Conservation (phyloP, 2,329 filamentous ascomycete species). For the Venturiaceae sp. region DNA sequence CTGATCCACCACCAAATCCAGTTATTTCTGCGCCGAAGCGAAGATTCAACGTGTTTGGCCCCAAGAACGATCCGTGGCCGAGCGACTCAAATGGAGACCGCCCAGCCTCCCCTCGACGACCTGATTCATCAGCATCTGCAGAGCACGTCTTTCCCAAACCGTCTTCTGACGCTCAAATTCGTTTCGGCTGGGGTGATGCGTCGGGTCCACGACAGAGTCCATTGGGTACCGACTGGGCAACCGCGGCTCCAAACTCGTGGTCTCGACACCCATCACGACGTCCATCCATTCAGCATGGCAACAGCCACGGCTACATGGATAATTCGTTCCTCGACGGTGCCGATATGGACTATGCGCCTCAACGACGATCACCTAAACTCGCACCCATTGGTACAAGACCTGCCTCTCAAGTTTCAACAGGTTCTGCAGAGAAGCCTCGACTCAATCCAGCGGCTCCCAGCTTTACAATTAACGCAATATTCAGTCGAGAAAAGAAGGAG, state of each 20-base stretch:
- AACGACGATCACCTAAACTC: slow-evolving; percentile 3
- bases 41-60: slow-evolving; percentile 39
- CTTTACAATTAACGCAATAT: slow-evolving; percentile 68
- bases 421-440: slow-evolving; percentile 31
- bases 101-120: slow-evolving; percentile 48
- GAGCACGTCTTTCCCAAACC: slow-evolving; percentile 2
- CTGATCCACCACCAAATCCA: not conserved
- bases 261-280: slow-evolving; percentile 23
- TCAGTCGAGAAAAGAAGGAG: slow-evolving; percentile 29
- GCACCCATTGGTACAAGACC: slow-evolving; percentile 70
- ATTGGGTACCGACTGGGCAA: slow-evolving; percentile 30
- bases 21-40: slow-evolving; percentile 27
- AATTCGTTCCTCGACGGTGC: not conserved
- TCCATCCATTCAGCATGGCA: slow-evolving; percentile 19
- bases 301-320: not conserved
- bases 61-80: slow-evolving; percentile 43
- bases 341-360: not conserved
- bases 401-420: slow-evolving; percentile 10
- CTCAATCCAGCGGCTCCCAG: slow-evolving; percentile 85
- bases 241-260: slow-evolving; percentile 55
- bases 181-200: slow-evolving; percentile 4
- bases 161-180: not conserved
- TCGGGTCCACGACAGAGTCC: not conserved
- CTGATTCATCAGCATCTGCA: slow-evolving; percentile 12
- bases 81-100: slow-evolving; percentile 27